Evolutionary conservation across 2,329 filamentous ascomycete species (phyloP), one percentile per base, ranked within the genome.

Genomic region (Colletotrichum sp.): DNA sequence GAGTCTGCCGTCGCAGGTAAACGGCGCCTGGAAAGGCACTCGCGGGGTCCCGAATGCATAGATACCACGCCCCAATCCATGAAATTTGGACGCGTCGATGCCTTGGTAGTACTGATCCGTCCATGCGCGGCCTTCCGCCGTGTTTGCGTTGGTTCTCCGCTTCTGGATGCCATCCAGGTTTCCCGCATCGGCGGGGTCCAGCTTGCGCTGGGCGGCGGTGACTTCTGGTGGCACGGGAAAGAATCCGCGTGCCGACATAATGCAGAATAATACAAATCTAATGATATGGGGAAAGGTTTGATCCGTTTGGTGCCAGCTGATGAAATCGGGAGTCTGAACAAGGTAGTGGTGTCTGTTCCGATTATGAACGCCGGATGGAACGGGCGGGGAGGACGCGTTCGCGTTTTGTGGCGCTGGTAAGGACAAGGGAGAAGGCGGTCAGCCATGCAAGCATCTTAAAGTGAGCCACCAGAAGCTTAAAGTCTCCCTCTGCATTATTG

Each of bases 31-130:
- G 15, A 69, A 69, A 0, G 65, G 55, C 3, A 73, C 28, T 0
- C 18, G 26, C 12, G 57, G 57, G 16, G 22, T 39, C 1, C 55
- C 55, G 1, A 69, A 22, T 4, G 15, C n/a, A 44, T 48, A 39
- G 8, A 10, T 12, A 7, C 71, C 65, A 32, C 71, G 57, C 2
- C 55, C 71, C 16, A 57, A 1, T 6, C 65, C 57, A 2, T 1
- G 1, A 5, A 73, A 34, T 4, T 70, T 30, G n/a, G 6, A 16
- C 4, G 24, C 15, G 2, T 2, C 8, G 9, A 63, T 8, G 52
- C 71, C 65, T 22, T 73, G 65, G 18, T 63, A 69, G 15, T 73
- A 73, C 44, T 73, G 57, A 24, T 24, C 24, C 24, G 24, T 24
- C 44, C 44, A 48, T 22, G n/a, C n/a, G 44, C 24, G 24, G 24